Base-by-base conservation (phyloP, 176 grass and related monocot species). In the Coix lacrymajobi region DNA sequence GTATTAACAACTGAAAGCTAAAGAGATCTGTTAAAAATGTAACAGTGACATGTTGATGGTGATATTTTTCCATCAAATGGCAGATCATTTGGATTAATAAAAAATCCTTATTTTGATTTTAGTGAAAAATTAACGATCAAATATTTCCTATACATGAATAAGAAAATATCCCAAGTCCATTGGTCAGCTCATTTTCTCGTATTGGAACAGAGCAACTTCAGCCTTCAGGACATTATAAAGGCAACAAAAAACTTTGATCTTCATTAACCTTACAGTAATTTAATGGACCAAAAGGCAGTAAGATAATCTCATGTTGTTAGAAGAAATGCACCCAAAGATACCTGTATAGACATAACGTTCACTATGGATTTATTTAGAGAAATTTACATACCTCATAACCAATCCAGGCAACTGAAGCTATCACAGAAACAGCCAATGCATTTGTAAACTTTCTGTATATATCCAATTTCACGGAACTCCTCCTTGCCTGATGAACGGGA, bases 381-480 rank as follows among this genome's bases (percentile, higher is more conserved):
- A 77, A 79, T 83, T 43, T 63, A n/a, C 71, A 37, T 80, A 99
- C 97, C 93, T 99, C 97, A 72, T 96, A 99, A 65, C 93, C 93
- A 90, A 99, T 99, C 97, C 97, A 96, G 69, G 89, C 83, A 87
- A 99, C 97, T 58, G 91, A 99, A 85, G 91, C 93, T 84, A 96
- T 96, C 36, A 96, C 97, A 71, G 88, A 89, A 87, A 92, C 65
- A 8, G 89, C 93, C 77, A 99, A 72, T 63, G 91, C 91, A 85
- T 99, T 99, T 54, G 97, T 96, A 62, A 99, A 99, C 78, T 96
- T 96, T 75, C 97, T 88, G 63, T 94, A 99, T 86, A 91, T 99
- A 60, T 99, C 97, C 79, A 99, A 75, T 84, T 99, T 99, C 70
- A 96, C 91, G 15, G 89, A 90, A 83, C 85, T 99, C 32, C 93